These are phyloP conservation scores for Thuidium tamariscinum DNA, from an alignment of 225 moss, liverwort and hornwort species.

Conservation along the genomic window DNA sequence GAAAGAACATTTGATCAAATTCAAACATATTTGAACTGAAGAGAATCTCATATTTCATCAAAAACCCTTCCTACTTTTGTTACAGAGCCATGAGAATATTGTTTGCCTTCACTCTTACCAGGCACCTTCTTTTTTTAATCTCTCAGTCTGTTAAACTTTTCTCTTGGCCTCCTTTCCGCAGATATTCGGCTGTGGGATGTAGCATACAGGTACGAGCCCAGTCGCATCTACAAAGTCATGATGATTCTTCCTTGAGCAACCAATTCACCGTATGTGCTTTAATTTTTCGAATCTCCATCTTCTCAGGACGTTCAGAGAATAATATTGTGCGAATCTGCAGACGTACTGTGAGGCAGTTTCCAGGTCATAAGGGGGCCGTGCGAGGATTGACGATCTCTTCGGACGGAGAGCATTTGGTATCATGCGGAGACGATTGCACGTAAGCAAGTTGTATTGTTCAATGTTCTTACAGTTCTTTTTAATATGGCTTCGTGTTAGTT, in stretches of 20 bases:
- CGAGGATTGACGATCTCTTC: conserved; percentile 78
- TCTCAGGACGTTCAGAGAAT: neutral
- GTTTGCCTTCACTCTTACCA: neutral
- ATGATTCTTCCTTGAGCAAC: neutral
- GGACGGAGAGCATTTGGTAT: conserved; percentile 72
- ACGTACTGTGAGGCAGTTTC: conserved; percentile 66
- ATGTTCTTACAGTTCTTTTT: neutral
- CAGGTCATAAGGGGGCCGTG: conserved; percentile 81
- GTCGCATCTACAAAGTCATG: neutral
- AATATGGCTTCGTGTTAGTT: neutral
- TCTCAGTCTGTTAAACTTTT: neutral
- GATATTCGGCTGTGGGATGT: conserved; percentile 95
- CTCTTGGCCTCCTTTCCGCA: conserved; percentile 16
- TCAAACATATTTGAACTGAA: neutral
- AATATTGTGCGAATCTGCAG: conserved; percentile 16
- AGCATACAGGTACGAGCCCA: conserved; percentile 38
- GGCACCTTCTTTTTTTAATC: neutral
- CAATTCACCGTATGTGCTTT: neutral
- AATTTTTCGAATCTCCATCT: neutral
- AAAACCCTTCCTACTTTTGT: neutral
- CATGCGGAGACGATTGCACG: conserved; percentile 98
- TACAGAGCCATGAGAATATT: neutral
- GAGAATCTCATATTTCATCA: neutral
- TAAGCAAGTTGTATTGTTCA: conserved; percentile 13
- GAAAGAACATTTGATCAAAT: neutral